phyloP scores from a whole-genome alignment of 2,329 filamentous ascomycete genomes.

The Hysterium pulicare region DNA sequence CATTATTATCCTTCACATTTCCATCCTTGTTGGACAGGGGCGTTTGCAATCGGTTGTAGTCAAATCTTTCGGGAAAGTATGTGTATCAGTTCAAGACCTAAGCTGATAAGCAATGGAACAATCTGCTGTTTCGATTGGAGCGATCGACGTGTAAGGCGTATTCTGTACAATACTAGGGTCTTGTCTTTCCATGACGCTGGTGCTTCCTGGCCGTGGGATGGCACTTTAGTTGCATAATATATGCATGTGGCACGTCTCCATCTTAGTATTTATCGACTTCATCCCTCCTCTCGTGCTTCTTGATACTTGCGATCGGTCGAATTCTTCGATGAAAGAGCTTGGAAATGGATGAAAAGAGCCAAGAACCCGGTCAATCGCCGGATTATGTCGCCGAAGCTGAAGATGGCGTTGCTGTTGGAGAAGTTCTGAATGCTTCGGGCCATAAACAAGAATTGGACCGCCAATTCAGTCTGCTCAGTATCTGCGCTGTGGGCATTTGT shows the following conservation, averaged over 20 bases:
- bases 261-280: not conserved
- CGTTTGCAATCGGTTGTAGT: not conserved
- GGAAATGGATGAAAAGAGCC: constrained; percentile 1
- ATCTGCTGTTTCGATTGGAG: not conserved
- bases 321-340: not conserved
- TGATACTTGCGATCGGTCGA: not conserved
- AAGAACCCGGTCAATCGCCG: not conserved
- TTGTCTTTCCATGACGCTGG: too few relatives aligned
- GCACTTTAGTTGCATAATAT: too few relatives aligned
- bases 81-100: not conserved
- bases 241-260: not conserved
- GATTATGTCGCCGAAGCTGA: constrained; percentile 6
- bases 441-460: constrained; percentile 52
- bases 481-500: constrained; percentile 46
- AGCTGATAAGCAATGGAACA: not conserved
- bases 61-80: not conserved
- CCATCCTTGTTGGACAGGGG: not conserved
- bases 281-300: not conserved
- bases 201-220: not conserved
- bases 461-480: constrained; percentile 47
- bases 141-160: not conserved
- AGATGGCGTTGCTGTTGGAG: constrained; percentile 21
- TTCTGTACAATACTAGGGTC: too few relatives aligned
- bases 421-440: constrained; percentile 49
- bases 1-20: not conserved